phyloP scores from a whole-genome alignment of 202 grass and related monocot genomes.

The Setaria italica region DNA sequence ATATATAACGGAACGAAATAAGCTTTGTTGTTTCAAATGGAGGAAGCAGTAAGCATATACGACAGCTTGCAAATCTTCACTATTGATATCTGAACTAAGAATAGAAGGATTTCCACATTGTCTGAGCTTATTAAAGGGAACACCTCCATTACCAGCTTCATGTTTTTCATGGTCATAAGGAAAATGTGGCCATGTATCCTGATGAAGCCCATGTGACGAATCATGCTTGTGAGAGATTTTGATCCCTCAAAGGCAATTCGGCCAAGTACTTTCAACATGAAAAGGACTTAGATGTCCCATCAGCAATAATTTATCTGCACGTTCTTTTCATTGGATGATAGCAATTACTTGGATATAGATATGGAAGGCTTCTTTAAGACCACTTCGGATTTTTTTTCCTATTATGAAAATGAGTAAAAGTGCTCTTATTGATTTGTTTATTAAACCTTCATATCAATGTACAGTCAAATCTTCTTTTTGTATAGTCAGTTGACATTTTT shows the following conservation, averaged over 20 bases:
- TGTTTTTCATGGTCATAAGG: conserved; percentile 4
- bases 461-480: not conserved
- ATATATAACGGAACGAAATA: not conserved
- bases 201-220: not conserved
- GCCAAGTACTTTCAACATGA: not conserved
- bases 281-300: not conserved
- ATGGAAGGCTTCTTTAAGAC: no score
- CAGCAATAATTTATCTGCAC: not conserved
- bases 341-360: not conserved
- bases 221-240: not conserved
- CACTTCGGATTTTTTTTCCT: no score
- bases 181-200: conserved; percentile 8
- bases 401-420: no score
- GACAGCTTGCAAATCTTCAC: not conserved
- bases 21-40: not conserved
- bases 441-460: not conserved
- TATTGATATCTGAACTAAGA: not conserved
- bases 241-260: not conserved
- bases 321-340: not conserved
- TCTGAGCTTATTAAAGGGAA: not conserved
- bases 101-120: not conserved
- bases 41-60: not conserved
- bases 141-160: not conserved
- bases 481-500: not conserved
- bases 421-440: not conserved